Evolutionary conservation across 139 green algal genomes (phyloP), one percentile per base, ranked within the genome.

Genomic region (Chlorella sorokiniana): DNA sequence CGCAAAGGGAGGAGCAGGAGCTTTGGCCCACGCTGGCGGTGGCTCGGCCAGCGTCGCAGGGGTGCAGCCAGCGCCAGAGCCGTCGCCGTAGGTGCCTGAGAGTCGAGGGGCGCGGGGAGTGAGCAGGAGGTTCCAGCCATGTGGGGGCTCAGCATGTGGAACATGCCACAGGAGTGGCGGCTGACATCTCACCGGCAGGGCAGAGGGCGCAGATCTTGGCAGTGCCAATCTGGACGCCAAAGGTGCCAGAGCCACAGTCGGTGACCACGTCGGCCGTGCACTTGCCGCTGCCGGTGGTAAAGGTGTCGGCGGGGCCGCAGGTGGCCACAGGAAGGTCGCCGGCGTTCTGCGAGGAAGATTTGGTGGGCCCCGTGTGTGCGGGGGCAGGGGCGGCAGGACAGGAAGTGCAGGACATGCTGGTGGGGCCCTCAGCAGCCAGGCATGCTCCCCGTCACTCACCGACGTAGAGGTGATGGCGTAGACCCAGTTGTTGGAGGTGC

Each of bases 161-260:
- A n/a, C n/a, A n/a, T n/a, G n/a, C n/a, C n/a, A n/a, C n/a, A n/a
- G n/a, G n/a, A n/a, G n/a, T n/a, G n/a, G n/a, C n/a, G n/a, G n/a
- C n/a, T n/a, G n/a, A n/a, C n/a, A n/a, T n/a, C 56, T 31, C 56
- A 65, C 56, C 71, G 20, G 71, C 71, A 48, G 71, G 45, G 71
- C 71, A 78, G 27, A 63, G 14, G 22, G 48, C 20, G 71, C 71
- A 78, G 45, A 78, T 64, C 71, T 78, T 78, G 31, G 3, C 1
- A 23, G 10, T 29, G 31, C 31, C 33, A 7, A 35, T 6, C 9
- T 25, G 18, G 7, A 78, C 37, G 71, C 48, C 71, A 22, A 51
- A 78, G 71, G 11, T 23, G 33, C 71, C 71, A 1, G 20, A 4
- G 45, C 1, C 3, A 31, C 18, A 65, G 56, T n/a, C 10, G 56